Evolutionary conservation across 2,329 filamentous ascomycete species (phyloP), one percentile per base, ranked within the genome.

Genomic region (Aaosphaeria arxii): DNA sequence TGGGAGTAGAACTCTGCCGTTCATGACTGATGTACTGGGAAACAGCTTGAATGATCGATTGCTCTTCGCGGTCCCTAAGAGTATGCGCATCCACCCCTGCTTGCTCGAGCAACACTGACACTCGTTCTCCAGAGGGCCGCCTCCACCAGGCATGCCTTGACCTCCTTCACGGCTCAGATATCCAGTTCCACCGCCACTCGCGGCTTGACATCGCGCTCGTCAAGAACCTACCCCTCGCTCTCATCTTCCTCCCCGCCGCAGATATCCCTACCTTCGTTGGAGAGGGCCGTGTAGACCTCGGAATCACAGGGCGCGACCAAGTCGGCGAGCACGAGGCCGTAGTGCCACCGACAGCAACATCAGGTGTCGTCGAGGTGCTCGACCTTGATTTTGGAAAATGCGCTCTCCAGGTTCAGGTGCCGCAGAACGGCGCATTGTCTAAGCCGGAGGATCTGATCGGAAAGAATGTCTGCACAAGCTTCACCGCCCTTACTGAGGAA

Each of bases 181-280:
- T 99, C 62, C 91, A 99, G 72, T 99, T 99, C 77, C 86, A 89
- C 70, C 87, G 94, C 66, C 91, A 96, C 77, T 91, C 88, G 70
- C 87, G 94, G 50, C 88, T 97, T 63, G 94, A 99, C 71, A 96
- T 99, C 66, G 94, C 94, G 11, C 86, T 99, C 29, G 94, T 97
- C 67, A 95, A 96, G 79, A 99, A 99, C 75, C 84, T 94, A 30
- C 89, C 89, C 33, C 90, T 99, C 62, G 94, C 94, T 11, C 88
- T 99, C 51, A 86, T 99, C 67, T 99, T 99, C 78, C 87, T 99
- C 29, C 94, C 94, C 30, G 94, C 92, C 35, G 91, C 91, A 58
- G 94, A 99, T 70, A 99, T 99, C 66, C 94, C 94, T 5, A 96
- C 91, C 36, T 97, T 97, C 67, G 91, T 99, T 42, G 92, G 92